Base-by-base conservation (phyloP, 306 rosid genomes). In the Pyrus communis region DNA sequence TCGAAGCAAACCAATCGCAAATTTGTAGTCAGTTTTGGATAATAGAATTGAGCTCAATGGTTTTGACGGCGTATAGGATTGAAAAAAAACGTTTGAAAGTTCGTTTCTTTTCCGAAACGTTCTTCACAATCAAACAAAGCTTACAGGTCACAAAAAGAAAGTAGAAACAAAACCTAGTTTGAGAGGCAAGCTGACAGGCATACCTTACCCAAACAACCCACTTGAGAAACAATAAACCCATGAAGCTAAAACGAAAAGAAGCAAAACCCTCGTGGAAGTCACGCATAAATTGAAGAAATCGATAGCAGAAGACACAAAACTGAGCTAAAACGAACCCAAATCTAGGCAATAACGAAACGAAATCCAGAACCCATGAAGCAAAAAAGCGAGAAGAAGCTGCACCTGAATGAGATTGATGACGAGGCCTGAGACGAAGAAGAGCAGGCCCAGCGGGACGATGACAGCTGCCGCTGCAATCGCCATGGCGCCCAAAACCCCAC, bases 381-480 rank as follows among this genome's bases (percentile, higher is more conserved):
- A 30, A 58, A 33, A 35, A 22, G 19, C 4, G 15, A 65, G 42
- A 46, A 49, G 35, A 11, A 60, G 23, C 1, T 25, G n/a, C 18
- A 88, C 98, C 97, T 95, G 98, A 75, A 90, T 63, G 88, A 92
- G 80, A 86, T 95, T 95, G 76, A 90, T 86, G 35, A 87, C 69
- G 80, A 95, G 97, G 49, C 98, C 98, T 0, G 98, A 95, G 40
- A 86, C 67, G 78, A 95, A 84, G 93, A 95, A 95, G 84, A 95
- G 88, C 25, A 95, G 43, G 42, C 97, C 97, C 81, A 95, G 55
- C 61, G 97, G 97, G n/a, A 95, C 86, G 75, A 95, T 81, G 43
- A 86, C 91, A 82, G 86, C 90, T 40, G 92, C 97, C 9, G 91
- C 97, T 31, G 90, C 84, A 90, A 88, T 73, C 82, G 96, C 90